Evolutionary conservation across 352 stramenopile genomes (phyloP).

Genomic region (Globisporangium camurandrum): DNA sequence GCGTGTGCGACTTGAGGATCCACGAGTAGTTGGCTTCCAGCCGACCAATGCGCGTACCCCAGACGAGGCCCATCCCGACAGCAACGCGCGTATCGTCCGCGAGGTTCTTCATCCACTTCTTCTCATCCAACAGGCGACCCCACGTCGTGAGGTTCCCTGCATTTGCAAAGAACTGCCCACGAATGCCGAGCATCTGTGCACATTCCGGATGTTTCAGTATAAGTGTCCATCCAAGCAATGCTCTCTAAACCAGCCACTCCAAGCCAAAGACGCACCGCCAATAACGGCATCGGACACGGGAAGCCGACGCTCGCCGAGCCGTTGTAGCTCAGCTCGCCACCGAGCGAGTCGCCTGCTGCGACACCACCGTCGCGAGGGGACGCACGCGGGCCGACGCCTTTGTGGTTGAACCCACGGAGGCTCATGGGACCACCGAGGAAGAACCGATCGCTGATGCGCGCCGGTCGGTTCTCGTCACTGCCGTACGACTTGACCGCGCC

Average conservation of each 20-base stretch:
- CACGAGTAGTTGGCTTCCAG: slow-evolving; percentile 91
- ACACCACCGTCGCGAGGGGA: slow-evolving; percentile 83
- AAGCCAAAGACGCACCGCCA: slow-evolving; percentile 52
- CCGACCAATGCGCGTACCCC: slow-evolving; percentile 76
- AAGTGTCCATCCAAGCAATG: neutral
- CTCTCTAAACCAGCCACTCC: neutral
- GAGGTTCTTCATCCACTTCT: slow-evolving; percentile 89
- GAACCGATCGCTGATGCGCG: slow-evolving; percentile 89
- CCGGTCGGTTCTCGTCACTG: slow-evolving; percentile 57
- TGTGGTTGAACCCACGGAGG: slow-evolving; percentile 88
- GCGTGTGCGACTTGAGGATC: slow-evolving; percentile 74
- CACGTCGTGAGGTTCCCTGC: slow-evolving; percentile 87
- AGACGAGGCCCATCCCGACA: slow-evolving; percentile 82
- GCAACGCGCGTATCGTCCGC: slow-evolving; percentile 81
- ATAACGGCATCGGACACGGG: slow-evolving; percentile 70
- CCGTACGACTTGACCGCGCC: slow-evolving; percentile 78
- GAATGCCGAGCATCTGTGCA: slow-evolving; percentile 67
- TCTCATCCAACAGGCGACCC: slow-evolving; percentile 73
- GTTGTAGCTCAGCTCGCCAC: slow-evolving; percentile 86
- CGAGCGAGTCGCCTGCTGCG: slow-evolving; percentile 74
- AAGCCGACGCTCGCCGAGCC: slow-evolving; percentile 81
- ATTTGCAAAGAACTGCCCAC: slow-evolving; percentile 87
- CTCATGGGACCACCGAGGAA: slow-evolving; percentile 87
- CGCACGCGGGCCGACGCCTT: slow-evolving; percentile 82
- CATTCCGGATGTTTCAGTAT: neutral